Percentiles rank a stretch among this genome's conserved stretches.
These are phyloP conservation scores for Neurospora sp. DNA, from an alignment of 495 filamentous ascomycete genomes.

Conservation along the genomic window DNA sequence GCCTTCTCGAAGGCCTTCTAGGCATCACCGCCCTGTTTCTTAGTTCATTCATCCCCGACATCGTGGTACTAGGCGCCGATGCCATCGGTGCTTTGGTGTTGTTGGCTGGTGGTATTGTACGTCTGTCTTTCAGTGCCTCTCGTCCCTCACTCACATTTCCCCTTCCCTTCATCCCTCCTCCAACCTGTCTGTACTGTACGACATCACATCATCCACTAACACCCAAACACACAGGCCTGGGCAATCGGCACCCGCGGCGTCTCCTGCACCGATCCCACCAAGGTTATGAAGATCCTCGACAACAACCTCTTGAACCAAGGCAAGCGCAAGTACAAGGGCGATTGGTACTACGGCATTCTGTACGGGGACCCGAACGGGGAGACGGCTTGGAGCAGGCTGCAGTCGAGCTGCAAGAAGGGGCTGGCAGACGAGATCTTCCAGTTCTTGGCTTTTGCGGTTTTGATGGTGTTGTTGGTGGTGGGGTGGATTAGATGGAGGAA, in stretches of 20 bases:
- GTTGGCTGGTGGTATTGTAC: conserved; percentile 45
- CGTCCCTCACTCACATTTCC: too few species aligned
- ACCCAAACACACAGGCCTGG: conserved; percentile 26
- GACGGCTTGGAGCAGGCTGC: conserved; percentile 1
- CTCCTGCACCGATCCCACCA: conserved; percentile 19
- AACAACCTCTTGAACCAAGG: conserved; percentile 31
- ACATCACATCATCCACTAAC: too few species aligned
- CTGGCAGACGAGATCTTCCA: conserved; percentile 27
- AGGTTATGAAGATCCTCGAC: conserved; percentile 4
- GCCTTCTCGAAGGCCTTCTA: conserved; percentile 31
- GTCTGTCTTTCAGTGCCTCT: too few species aligned
- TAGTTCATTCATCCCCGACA: conserved; percentile 23
- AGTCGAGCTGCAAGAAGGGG: conserved; percentile 21
- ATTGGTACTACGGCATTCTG: conserved; percentile 11
- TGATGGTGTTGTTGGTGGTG: conserved; percentile 14
- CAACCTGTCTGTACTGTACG: too few species aligned
- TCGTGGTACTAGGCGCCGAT: conserved; percentile 34
- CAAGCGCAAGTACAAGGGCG: conserved; percentile 4
- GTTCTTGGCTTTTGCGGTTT: conserved; percentile 23
- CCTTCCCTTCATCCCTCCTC: too few species aligned
- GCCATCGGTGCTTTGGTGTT: conserved; percentile 33
- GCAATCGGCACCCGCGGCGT: conserved; percentile 31
- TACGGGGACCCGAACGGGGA: neutral
- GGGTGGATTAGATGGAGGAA: conserved; percentile 7
- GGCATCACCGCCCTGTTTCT: conserved; percentile 31